Percentiles rank a stretch among this genome's conserved stretches.
phyloP scores from a whole-genome alignment of 1,284 basidiomycete species.

The Cryptococcus sp. region DNA sequence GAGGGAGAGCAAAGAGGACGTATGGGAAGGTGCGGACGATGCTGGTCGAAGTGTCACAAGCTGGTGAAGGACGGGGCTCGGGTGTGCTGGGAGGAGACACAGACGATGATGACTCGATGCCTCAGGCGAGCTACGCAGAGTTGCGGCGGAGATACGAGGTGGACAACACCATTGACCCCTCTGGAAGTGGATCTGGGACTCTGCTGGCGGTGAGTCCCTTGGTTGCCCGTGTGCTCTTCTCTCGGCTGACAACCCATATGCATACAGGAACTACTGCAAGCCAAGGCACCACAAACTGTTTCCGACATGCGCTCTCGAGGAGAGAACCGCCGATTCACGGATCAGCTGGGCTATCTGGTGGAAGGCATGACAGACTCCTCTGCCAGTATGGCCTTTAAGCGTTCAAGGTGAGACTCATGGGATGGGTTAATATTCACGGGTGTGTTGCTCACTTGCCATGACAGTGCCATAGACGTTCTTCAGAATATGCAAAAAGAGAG shows the following conservation, averaged over 20 bases:
- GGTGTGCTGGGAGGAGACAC: background rate
- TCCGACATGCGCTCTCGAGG: conserved; percentile 47
- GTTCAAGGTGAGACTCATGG: conserved; percentile 28
- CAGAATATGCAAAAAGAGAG: conserved; percentile 33
- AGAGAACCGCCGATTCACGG: conserved; percentile 46
- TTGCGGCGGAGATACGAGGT: conserved; percentile 43
- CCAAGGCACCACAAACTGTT: conserved; percentile 36
- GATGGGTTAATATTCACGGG: background rate
- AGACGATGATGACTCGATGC: conserved; percentile 7
- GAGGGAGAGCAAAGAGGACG: conserved; percentile 31
- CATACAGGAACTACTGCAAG: conserved; percentile 24
- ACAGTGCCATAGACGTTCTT: conserved; percentile 41
- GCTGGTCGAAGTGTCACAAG: conserved; percentile 10
- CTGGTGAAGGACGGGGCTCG: background rate
- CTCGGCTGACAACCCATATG: background rate
- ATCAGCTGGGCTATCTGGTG: conserved; percentile 41
- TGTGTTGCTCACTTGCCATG: background rate
- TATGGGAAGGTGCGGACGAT: conserved; percentile 35
- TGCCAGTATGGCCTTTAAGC: conserved; percentile 18
- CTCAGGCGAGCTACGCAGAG: conserved; percentile 39
- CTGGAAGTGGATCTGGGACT: conserved; percentile 17
- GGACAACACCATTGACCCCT: conserved; percentile 24
- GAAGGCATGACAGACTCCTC: conserved; percentile 31
- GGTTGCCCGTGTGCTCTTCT: background rate
- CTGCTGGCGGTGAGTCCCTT: conserved; percentile 19